These are phyloP conservation scores for Phytophthora nicotianae DNA, from an alignment of 352 stramenopile species.

Conservation along the genomic window DNA sequence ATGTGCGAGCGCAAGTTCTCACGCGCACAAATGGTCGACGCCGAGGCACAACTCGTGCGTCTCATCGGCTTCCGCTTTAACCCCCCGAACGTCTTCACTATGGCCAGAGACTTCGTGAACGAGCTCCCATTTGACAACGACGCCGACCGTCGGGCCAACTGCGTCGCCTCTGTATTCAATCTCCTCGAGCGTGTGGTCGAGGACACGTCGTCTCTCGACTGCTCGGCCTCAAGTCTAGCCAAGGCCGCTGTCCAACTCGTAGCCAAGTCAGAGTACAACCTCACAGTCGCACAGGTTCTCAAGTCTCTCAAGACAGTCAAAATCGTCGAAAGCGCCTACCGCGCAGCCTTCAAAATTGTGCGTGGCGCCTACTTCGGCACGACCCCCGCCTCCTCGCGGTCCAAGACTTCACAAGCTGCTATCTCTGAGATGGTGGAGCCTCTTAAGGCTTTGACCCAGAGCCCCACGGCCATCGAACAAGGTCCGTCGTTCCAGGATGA, in stretches of 20 bases:
- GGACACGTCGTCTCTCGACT: constrained; percentile 39
- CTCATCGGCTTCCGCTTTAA: constrained; percentile 72
- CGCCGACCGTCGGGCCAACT: constrained; percentile 28
- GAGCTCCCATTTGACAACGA: constrained; percentile 36
- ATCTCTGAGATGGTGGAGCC: constrained; percentile 25
- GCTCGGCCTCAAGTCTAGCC: constrained; percentile 48
- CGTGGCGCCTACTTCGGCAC: constrained; percentile 36
- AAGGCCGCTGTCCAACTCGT: constrained; percentile 56
- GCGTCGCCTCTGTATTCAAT: constrained; percentile 45
- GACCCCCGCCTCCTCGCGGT: background rate
- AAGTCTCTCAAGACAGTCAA: constrained; percentile 28
- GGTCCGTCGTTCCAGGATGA: constrained; percentile 17
- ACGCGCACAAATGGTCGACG: constrained; percentile 55
- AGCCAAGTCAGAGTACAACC: constrained; percentile 40
- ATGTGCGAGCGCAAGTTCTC: constrained; percentile 82
- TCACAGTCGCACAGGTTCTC: constrained; percentile 29
- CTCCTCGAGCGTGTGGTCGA: constrained; percentile 45
- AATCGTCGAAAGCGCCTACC: constrained; percentile 33
- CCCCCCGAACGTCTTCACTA: constrained; percentile 64
- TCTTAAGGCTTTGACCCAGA: constrained; percentile 35
- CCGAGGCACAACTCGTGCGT: constrained; percentile 62
- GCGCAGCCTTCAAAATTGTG: constrained; percentile 44
- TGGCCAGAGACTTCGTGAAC: constrained; percentile 65
- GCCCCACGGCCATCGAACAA: constrained; percentile 42
- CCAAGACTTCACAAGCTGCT: constrained; percentile 19